Evolutionary conservation across 192 early-diverging fungal species (phyloP), one percentile per base, ranked within the genome.

Genomic region (Entophlyctis luteolus): DNA sequence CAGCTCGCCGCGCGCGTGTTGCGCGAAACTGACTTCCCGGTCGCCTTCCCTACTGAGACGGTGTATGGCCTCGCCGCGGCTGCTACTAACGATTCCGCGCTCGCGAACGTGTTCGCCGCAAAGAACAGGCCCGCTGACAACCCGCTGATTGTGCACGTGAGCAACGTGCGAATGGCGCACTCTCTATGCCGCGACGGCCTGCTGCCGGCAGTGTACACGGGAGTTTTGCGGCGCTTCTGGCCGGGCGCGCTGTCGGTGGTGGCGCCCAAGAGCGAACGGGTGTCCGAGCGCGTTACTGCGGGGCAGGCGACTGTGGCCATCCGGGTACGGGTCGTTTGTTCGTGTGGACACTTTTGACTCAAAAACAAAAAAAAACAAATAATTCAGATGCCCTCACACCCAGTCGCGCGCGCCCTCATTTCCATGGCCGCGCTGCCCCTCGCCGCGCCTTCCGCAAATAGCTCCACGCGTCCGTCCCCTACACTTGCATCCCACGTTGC

Each of bases 371-470:
- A n/a, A n/a, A n/a, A n/a, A n/a, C n/a, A 45, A 10, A 45, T 12
- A 52, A 52, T 34, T 31, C 28, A 55, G 16, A 91, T 97, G 55
- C 97, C 97, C 0, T 86, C 88, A 2, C 91, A 96, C 69, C 92
- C 93, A 0, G 86, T 99, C 27, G 91, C 95, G 16, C 83, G 93
- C 10, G 93, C 94, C 0, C 68, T 94, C 25, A 99, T 99, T 59
- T 76, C 86, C 14, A 72, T 75, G 0, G 89, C 89, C 70, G 91
- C 88, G 25, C 85, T 91, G 31, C 97, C 97, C 3, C 73, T 99
- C 68, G 97, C 97, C 6, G 97, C 97, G 5, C 97, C 97, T 22
- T 94, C 92, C n/a, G 97, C 97, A 33, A 99, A 99, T 75, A 89
- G 91, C 10, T 94, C 91, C 34, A 95, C 95, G 8, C 86, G 91